phyloP scores from a whole-genome alignment of 1,284 basidiomycete genomes.

The Papiliotrema terrestris region DNA sequence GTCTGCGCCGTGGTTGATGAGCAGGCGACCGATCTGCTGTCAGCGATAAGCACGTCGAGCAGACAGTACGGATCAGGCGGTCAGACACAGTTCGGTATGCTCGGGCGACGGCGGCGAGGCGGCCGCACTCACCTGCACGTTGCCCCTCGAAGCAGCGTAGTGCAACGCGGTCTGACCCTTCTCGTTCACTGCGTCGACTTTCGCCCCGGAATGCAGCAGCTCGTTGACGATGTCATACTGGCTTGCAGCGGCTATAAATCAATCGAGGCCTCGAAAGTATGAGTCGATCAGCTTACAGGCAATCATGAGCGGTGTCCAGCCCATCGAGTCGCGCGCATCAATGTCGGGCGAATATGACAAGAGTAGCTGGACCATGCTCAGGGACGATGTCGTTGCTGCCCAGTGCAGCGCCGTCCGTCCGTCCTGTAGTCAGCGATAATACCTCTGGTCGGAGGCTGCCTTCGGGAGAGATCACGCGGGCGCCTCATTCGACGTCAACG shows the following conservation, averaged over 20 bases:
- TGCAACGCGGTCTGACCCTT: slow-evolving; percentile 86
- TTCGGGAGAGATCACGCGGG: no score
- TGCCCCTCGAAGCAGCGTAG: slow-evolving; percentile 90
- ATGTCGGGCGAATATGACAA: slow-evolving; percentile 67
- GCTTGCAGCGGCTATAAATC: slow-evolving; percentile 50
- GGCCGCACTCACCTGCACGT: slow-evolving; percentile 63
- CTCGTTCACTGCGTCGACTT: slow-evolving; percentile 74
- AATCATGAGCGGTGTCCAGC: slow-evolving; percentile 85
- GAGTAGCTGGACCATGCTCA: slow-evolving; percentile 68
- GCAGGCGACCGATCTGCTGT: slow-evolving; percentile 73
- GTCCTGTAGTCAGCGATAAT: slow-evolving; percentile 57
- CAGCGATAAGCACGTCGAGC: no score
- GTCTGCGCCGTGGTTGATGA: slow-evolving; percentile 82
- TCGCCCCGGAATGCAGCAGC: slow-evolving; percentile 76
- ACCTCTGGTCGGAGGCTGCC: no score
- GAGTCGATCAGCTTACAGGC: slow-evolving; percentile 58
- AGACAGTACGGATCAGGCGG: no score
- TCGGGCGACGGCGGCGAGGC: no score
- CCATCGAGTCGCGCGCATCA: slow-evolving; percentile 65
- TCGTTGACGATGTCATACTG: slow-evolving; percentile 72
- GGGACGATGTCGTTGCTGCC: slow-evolving; percentile 69
- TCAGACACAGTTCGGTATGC: not conserved
- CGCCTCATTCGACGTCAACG: no score
- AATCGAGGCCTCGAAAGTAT: not conserved
- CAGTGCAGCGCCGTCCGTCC: slow-evolving; percentile 85